Conservation (phyloP, 495 filamentous ascomycete genomes). For the Hypoxylon trugodes region DNA sequence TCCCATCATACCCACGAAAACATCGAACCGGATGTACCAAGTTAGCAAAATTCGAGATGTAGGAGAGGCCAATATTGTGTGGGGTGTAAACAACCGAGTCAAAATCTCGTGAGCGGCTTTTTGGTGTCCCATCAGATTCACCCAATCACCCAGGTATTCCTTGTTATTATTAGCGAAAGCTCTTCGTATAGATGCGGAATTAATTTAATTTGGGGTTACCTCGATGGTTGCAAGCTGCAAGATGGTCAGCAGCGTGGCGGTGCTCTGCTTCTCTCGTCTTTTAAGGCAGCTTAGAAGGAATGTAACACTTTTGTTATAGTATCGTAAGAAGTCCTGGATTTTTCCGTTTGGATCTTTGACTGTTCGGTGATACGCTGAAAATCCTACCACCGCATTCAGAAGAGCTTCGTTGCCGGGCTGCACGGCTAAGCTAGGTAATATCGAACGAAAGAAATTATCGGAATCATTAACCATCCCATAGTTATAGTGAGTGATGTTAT, state of each 20-base stretch:
- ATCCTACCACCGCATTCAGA: constrained; percentile 88
- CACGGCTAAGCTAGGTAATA: constrained; percentile 74
- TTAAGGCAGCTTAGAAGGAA: constrained; percentile 76
- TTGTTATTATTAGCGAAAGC: constrained; percentile 52
- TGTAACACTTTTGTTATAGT: constrained; percentile 87
- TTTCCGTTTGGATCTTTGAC: constrained; percentile 71
- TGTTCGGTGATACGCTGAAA: constrained; percentile 86
- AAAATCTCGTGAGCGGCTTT: constrained; percentile 87
- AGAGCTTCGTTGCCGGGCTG: constrained; percentile 75
- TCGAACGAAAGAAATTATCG: constrained; percentile 74
- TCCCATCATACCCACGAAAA: constrained; percentile 83
- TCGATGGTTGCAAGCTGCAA: constrained; percentile 93
- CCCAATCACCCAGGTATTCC: constrained; percentile 96
- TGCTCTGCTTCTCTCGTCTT: constrained; percentile 70
- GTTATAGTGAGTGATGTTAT: constrained; percentile 79
- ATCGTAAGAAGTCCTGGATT: constrained; percentile 83
- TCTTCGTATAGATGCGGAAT: not conserved
- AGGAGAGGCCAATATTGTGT: constrained; percentile 74
- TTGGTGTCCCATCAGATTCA: constrained; percentile 90
- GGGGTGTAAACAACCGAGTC: constrained; percentile 76
- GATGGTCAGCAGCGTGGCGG: constrained; percentile 86
- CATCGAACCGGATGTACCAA: constrained; percentile 92
- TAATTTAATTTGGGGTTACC: constrained; percentile 60
- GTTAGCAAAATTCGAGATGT: constrained; percentile 74
- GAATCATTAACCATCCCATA: constrained; percentile 77